These are phyloP conservation scores for Leccinum rimulosum DNA, from an alignment of 768 basidiomycete species.

Conservation along the genomic window DNA sequence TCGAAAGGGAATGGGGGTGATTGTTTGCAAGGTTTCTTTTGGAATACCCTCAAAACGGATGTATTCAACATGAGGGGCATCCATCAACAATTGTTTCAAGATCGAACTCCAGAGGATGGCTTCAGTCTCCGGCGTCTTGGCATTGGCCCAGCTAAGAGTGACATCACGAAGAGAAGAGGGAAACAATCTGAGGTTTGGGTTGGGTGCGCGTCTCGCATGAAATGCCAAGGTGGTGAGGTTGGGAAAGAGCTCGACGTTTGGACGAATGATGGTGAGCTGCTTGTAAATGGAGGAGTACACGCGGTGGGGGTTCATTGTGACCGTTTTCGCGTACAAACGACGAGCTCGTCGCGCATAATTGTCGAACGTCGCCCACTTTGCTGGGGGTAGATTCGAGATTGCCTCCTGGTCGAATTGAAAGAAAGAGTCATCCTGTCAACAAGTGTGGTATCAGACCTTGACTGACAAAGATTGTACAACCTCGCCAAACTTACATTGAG, in stretches of 20 bases:
- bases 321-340: slow-evolving; percentile 25
- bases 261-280: slow-evolving; percentile 20
- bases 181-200: slow-evolving; percentile 17
- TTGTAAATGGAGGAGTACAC: slow-evolving; percentile 27
- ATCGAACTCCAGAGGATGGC: slow-evolving; percentile 19
- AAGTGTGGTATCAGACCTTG: slow-evolving; percentile 6
- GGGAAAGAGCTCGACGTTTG: slow-evolving; percentile 24
- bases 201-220: slow-evolving; percentile 16
- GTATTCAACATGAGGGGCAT: slow-evolving; percentile 21
- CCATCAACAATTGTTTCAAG: slow-evolving; percentile 19
- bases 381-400: slow-evolving; percentile 6
- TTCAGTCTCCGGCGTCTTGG: slow-evolving; percentile 12
- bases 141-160: slow-evolving; percentile 23
- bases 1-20: slow-evolving; percentile 18
- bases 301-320: slow-evolving; percentile 25
- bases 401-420: slow-evolving; percentile 11
- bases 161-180: slow-evolving; percentile 22
- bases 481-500: slow-evolving; percentile 17
- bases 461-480: background rate
- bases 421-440: slow-evolving; percentile 17
- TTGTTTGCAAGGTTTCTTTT: slow-evolving; percentile 14
- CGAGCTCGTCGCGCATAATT: slow-evolving; percentile 22
- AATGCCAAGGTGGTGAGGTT: slow-evolving; percentile 17
- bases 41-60: slow-evolving; percentile 26
- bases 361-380: slow-evolving; percentile 22